Evolutionary conservation across 345 rosid species (phyloP).

Genomic region (Salix caprea): DNA sequence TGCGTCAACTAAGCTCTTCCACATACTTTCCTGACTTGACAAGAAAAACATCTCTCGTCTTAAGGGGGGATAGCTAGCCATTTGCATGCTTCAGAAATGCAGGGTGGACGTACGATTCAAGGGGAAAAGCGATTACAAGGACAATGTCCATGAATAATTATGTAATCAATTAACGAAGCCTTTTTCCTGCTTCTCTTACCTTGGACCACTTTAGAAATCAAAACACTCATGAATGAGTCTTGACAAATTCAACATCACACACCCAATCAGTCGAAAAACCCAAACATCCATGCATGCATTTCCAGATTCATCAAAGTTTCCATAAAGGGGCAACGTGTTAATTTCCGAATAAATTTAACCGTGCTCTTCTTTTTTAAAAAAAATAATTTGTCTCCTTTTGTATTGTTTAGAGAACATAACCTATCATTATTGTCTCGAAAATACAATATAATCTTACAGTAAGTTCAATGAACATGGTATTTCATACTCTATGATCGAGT

Average conservation of each 20-base stretch:
- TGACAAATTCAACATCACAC: not conserved
- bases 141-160: not conserved
- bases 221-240: not conserved
- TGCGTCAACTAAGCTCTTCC: not conserved
- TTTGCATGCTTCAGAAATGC: not conserved
- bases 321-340: not conserved
- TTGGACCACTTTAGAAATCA: not conserved
- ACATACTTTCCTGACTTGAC: not conserved
- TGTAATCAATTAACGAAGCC: not conserved
- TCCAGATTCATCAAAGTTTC: not conserved
- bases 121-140: not conserved
- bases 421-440: too few species aligned
- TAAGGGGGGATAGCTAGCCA: not conserved
- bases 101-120: not conserved
- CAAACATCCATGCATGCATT: not conserved
- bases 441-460: too few species aligned
- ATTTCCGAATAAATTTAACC: not conserved
- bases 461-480: too few species aligned
- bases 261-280: not conserved
- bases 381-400: not conserved
- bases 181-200: not conserved
- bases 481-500: too few species aligned
- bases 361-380: not conserved
- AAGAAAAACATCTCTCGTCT: not conserved
- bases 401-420: too few species aligned